Conservation (phyloP, 2,329 filamentous ascomycete genomes). For the Colletotrichum truncatum region DNA sequence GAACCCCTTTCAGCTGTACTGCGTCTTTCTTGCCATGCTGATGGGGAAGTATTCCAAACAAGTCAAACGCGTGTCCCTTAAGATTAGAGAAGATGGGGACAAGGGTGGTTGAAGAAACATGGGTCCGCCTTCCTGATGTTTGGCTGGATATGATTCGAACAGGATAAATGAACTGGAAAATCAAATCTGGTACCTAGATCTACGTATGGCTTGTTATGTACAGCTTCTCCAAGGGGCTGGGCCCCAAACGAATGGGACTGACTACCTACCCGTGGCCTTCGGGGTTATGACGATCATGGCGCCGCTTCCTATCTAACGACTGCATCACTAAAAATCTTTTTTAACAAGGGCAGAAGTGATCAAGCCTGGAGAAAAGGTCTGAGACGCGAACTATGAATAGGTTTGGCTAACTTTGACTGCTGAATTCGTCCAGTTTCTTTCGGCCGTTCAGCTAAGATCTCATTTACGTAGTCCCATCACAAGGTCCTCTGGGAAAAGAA, state of each 20-base stretch:
- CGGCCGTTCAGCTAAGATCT: not conserved
- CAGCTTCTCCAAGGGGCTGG: not conserved
- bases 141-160: not conserved
- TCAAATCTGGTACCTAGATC: too few relatives aligned
- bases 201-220: too few relatives aligned
- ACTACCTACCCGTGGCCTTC: not conserved
- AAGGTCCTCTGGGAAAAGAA: not conserved
- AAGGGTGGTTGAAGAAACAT: not conserved
- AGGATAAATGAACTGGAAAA: too few relatives aligned
- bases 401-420: too few relatives aligned
- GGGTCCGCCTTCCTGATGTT: not conserved
- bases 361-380: not conserved
- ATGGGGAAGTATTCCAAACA: not conserved
- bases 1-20: not conserved
- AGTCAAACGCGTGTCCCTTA: not conserved
- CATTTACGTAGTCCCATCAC: not conserved
- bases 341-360: not conserved
- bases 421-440: not conserved
- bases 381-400: not conserved
- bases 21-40: not conserved
- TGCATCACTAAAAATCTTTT: not conserved
- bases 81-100: not conserved
- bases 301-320: not conserved
- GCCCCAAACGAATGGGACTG: not conserved
- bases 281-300: slow-evolving; percentile 15